Evolutionary conservation across 768 basidiomycete species (phyloP).

Genomic region (Ephemerocybe angulata): DNA sequence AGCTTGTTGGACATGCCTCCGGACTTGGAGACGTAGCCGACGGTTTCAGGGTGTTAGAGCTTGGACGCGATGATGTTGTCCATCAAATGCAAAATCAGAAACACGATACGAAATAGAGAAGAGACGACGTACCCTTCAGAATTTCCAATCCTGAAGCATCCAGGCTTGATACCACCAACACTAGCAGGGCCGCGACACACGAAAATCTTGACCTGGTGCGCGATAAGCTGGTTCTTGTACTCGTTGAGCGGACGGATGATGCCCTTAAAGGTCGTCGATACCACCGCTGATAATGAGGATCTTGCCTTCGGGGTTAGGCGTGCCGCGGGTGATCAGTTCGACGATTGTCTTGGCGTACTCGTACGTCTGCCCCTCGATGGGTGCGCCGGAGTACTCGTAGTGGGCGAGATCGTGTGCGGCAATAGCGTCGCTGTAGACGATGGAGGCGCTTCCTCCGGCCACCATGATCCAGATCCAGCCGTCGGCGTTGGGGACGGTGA

Average conservation of each 20-base stretch:
- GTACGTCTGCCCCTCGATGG: conserved; percentile 96
- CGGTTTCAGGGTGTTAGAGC: conserved; percentile 94
- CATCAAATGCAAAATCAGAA: conserved; percentile 73
- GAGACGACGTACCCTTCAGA: conserved; percentile 74
- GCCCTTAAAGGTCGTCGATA: conserved; percentile 99
- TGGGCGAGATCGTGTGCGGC: conserved; percentile 93
- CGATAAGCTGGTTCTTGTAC: conserved; percentile 80
- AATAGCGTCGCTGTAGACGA: conserved; percentile 75
- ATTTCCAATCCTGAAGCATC: conserved; percentile 99
- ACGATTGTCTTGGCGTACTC: conserved; percentile 99
- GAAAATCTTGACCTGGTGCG: conserved; percentile 88
- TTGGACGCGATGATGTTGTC: conserved; percentile 99
- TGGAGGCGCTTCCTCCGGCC: conserved; percentile 84
- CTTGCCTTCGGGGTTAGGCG: conserved; percentile 83
- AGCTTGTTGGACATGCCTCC: conserved; percentile 99
- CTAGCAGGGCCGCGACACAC: conserved; percentile 98
- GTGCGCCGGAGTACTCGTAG: conserved; percentile 98
- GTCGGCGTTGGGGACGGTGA: conserved; percentile 92
- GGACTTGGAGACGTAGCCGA: conserved; percentile 99
- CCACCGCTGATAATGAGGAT: conserved; percentile 99
- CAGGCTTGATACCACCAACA: conserved; percentile 98
- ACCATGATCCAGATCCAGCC: conserved; percentile 99
- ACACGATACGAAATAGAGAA: background rate
- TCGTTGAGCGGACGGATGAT: conserved; percentile 97
- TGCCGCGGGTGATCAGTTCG: conserved; percentile 91